Conservation (phyloP, 495 filamentous ascomycete species). For the Neurospora sp. region DNA sequence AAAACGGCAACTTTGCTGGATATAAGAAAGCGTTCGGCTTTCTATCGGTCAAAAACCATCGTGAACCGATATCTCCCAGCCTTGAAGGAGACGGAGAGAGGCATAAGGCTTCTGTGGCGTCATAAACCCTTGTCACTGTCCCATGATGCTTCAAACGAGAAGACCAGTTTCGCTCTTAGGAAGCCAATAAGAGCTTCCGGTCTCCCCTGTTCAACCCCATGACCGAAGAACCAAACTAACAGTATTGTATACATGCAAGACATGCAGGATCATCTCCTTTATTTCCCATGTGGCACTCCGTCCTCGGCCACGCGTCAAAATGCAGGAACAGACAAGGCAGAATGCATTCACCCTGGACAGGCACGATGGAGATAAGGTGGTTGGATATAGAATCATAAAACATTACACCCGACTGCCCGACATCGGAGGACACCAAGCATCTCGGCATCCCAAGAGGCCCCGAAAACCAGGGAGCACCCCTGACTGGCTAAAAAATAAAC, state of each 20-base stretch:
- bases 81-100: too few relatives aligned
- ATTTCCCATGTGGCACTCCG: background rate
- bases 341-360: background rate
- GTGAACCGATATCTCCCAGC: too few relatives aligned
- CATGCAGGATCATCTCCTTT: background rate
- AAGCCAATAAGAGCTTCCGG: too few relatives aligned
- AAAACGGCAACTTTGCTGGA: too few relatives aligned
- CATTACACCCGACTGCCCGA: background rate
- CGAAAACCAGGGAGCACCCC: background rate
- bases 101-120: too few relatives aligned
- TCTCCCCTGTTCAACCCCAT: too few relatives aligned
- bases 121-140: too few relatives aligned
- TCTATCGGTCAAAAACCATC: too few relatives aligned
- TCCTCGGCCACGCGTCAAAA: background rate
- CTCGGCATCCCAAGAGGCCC: background rate
- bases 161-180: too few relatives aligned
- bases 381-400: background rate
- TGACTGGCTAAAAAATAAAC: background rate
- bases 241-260: background rate
- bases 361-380: background rate
- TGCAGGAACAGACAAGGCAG: background rate
- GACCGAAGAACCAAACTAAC: too few relatives aligned
- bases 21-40: too few relatives aligned
- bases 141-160: too few relatives aligned
- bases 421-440: background rate